Conservation (phyloP, 2,329 filamentous ascomycete species). For the Venturiaceae sp. region DNA sequence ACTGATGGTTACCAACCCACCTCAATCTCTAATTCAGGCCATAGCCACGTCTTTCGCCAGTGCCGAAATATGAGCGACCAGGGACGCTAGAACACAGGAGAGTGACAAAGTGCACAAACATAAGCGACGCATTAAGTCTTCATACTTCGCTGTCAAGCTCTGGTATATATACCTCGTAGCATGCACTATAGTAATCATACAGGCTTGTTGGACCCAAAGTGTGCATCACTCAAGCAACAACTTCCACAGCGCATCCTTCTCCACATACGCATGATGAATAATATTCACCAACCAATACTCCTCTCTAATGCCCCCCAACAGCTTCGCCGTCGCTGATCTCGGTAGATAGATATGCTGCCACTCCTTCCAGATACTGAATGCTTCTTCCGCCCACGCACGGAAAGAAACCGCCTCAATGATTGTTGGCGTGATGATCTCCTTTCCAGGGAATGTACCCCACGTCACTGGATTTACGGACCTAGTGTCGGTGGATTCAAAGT, state of each 20-base stretch:
- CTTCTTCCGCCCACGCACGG: conserved; percentile 88
- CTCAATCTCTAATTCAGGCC: too few relatives aligned
- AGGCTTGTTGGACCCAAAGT: too few relatives aligned
- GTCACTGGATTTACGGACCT: conserved; percentile 85
- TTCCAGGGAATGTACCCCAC: conserved; percentile 90
- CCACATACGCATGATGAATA: conserved; percentile 70
- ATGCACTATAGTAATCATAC: too few relatives aligned
- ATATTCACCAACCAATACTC: conserved; percentile 87
- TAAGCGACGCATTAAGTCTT: too few relatives aligned
- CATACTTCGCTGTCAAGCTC: too few relatives aligned
- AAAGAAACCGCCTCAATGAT: conserved; percentile 96
- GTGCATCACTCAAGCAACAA: conserved; percentile 42
- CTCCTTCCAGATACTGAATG: conserved; percentile 89
- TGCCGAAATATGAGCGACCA: too few relatives aligned
- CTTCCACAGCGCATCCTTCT: conserved; percentile 63
- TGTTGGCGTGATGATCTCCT: conserved; percentile 91
- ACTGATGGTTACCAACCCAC: too few relatives aligned
- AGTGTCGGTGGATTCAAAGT: conserved; percentile 59
- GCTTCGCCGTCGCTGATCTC: conserved; percentile 57
- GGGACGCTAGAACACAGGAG: too few relatives aligned
- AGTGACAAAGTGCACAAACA: too few relatives aligned
- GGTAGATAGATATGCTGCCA: conserved; percentile 85
- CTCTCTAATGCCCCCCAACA: conserved; percentile 57
- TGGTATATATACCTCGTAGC: too few relatives aligned
- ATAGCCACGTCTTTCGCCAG: too few relatives aligned